Percentiles rank a stretch among this genome's conserved stretches.
Conservation (phyloP, 305 asterid species). For the Coffea humblotiana region DNA sequence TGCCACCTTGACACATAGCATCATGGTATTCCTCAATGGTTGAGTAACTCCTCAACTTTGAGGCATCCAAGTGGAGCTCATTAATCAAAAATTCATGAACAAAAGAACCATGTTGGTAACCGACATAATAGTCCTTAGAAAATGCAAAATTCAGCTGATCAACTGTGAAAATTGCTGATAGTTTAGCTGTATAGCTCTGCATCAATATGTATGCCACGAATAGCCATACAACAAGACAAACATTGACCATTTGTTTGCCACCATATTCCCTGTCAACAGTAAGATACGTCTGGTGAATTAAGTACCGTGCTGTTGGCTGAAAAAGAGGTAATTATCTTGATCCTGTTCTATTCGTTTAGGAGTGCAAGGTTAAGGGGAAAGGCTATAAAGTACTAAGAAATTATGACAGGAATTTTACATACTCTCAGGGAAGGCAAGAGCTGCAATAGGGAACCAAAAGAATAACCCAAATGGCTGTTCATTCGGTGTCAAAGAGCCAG, state of each 20-base stretch:
- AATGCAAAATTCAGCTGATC: constrained; percentile 44
- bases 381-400: no score
- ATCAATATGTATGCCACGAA: constrained; percentile 20
- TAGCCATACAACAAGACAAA: constrained; percentile 21
- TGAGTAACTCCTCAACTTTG: constrained; percentile 19
- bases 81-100: constrained; percentile 32
- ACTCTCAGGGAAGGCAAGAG: constrained; percentile 71
- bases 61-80: constrained; percentile 21
- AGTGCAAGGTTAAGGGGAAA: neutral
- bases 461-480: constrained; percentile 19
- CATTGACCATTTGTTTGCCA: constrained; percentile 22
- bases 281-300: neutral
- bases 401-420: constrained; percentile 2
- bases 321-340: neutral
- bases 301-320: neutral
- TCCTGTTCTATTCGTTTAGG: neutral
- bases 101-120: constrained; percentile 48
- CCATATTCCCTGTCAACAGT: constrained; percentile 20
- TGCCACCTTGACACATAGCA: constrained; percentile 37
- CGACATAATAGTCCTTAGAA: constrained; percentile 35
- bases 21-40: constrained; percentile 20
- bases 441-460: constrained; percentile 50
- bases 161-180: constrained; percentile 39
- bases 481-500: constrained; percentile 13
- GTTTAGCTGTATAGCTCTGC: constrained; percentile 24